These are phyloP conservation scores for Phenoliferia sp. DNA, from an alignment of 1,284 basidiomycete genomes.

Conservation along the genomic window DNA sequence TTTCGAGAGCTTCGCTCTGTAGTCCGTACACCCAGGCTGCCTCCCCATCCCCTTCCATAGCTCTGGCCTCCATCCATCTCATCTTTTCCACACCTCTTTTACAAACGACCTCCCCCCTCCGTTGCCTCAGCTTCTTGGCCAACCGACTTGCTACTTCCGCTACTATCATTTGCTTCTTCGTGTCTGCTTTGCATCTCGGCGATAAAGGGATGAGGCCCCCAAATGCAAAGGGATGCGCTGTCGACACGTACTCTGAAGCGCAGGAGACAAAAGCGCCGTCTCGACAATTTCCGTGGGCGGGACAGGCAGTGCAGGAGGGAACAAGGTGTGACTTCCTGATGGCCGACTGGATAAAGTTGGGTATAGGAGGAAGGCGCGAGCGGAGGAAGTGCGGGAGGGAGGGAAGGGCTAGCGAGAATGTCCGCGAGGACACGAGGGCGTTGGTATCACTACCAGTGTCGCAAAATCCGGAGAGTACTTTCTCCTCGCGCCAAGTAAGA, in stretches of 20 bases:
- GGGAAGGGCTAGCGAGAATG: conserved; percentile 11
- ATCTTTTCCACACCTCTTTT: conserved; percentile 11
- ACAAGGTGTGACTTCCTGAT: conserved; percentile 42
- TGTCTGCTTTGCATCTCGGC: conserved; percentile 76
- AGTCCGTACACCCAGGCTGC: conserved; percentile 34
- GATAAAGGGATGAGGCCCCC: conserved; percentile 56
- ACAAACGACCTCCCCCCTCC: conserved; percentile 38
- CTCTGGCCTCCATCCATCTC: neutral
- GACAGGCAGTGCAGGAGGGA: conserved; percentile 71
- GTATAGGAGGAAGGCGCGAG: conserved; percentile 29
- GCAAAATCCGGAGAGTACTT: conserved; percentile 74
- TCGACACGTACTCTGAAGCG: conserved; percentile 67
- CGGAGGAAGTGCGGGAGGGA: neutral
- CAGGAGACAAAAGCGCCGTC: conserved; percentile 60
- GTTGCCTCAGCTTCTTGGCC: conserved; percentile 50
- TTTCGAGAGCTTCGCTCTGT: conserved; percentile 48
- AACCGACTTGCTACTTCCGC: conserved; percentile 70
- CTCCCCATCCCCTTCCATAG: conserved; percentile 14
- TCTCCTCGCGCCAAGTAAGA: conserved; percentile 50
- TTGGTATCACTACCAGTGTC: conserved; percentile 64
- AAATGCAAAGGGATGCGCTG: conserved; percentile 55
- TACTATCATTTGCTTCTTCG: conserved; percentile 69
- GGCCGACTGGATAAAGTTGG: neutral
- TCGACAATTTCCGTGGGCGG: conserved; percentile 69
- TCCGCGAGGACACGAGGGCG: conserved; percentile 45